Evolutionary conservation across 106 monocot species (phyloP), one percentile per base, ranked within the genome.

Genomic region (Hemerocallis citrina): DNA sequence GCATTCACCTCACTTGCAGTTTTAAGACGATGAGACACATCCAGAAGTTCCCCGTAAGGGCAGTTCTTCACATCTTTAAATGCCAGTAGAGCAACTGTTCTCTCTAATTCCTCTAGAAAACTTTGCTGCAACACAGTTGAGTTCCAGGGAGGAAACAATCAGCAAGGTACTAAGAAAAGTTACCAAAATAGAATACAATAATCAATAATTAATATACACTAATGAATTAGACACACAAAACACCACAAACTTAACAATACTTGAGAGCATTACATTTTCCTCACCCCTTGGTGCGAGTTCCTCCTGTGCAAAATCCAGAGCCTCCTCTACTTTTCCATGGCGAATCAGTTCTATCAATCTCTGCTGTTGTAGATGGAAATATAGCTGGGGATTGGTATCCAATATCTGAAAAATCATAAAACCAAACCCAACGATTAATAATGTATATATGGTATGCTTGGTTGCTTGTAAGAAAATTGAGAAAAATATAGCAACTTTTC

Each of bases 1-100:
- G 94, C 89, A 74, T 95, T 95, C 55, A 95, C 89, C 66, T 95
- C 94, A 63, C 83, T 89, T 67, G 94, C 94, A 66, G 83, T 95
- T 72, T 95, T 95, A 54, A 83, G 67, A 3, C 94, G 89, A 50
- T 95, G 94, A 16, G 94, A 95, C 61, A 86, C 73, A 57, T 95
- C 89, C 52, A 95, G 57, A 57, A 95, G 94, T 22, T 90, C 94
- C 39, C 83, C 78, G 71, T 78, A 86, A 22, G 94, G 94, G 31
- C 89, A 95, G 37, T 79, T 86, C 41, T 86, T 75, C 21, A 81
- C 68, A 70, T 95, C 89, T 72, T 89, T 83, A 78, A 95, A 95
- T 38, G 89, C 94, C 36, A 95, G 56, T 40, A 95, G 67, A 36
- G 94, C 86, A 66, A 95, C 86, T 4, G 94, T 95, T 68, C 77